These are phyloP conservation scores for Crithidia sp. DNA, from an alignment of 208 protist species.

Conservation along the genomic window DNA sequence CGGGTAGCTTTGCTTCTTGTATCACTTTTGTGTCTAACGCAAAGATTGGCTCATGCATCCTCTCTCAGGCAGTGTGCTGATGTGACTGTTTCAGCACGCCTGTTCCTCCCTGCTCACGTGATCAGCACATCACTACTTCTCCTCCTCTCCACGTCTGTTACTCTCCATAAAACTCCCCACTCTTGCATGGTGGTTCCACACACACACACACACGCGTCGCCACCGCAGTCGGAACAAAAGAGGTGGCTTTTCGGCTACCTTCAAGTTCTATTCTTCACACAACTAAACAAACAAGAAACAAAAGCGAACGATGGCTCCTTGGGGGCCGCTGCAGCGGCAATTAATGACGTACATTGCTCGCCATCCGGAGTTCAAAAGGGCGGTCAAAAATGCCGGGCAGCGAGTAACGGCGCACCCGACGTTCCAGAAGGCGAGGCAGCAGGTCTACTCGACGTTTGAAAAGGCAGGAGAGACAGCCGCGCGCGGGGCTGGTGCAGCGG, in stretches of 20 bases:
- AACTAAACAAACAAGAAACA: background rate
- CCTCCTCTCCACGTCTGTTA: too few species aligned
- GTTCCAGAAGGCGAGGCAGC: constrained; percentile 29
- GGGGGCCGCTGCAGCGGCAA: constrained; percentile 43
- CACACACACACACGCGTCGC: too few species aligned
- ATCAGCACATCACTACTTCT: too few species aligned
- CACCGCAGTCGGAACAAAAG: background rate
- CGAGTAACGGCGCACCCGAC: constrained; percentile 27
- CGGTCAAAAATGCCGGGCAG: constrained; percentile 33
- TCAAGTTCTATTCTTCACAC: background rate
- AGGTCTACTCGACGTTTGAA: constrained; percentile 19
- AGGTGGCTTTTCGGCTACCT: background rate
- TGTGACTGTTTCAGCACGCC: too few species aligned
- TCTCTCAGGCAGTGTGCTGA: too few species aligned
- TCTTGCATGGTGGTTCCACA: too few species aligned
- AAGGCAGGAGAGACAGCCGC: constrained; percentile 19
- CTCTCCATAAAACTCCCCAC: too few species aligned
- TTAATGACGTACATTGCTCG: constrained; percentile 39
- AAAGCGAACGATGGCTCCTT: constrained; percentile 33
- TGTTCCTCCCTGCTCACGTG: too few species aligned
- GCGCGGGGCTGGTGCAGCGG: background rate
- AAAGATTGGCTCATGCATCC: too few species aligned
- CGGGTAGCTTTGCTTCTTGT: too few species aligned
- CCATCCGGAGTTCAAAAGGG: constrained; percentile 41
- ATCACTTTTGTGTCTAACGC: too few species aligned